Base-by-base conservation (phyloP, 75 land plant species). In the Cunninghamia lanceolata region DNA sequence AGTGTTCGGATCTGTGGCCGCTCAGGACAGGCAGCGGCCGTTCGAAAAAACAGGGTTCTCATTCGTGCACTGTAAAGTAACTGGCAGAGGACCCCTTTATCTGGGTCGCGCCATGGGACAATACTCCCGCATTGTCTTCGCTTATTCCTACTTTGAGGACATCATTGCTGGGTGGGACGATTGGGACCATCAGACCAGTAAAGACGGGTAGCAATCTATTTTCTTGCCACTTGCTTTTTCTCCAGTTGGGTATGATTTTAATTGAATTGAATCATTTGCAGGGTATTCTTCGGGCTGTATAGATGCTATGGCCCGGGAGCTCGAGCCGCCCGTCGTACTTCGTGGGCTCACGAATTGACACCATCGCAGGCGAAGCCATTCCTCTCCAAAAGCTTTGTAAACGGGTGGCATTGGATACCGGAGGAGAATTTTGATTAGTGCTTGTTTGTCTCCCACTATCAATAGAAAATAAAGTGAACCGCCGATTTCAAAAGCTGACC, bases 221-320 rank as follows among this genome's bases (percentile, higher is more conserved):
- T 50, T 50, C 16, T 50, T 50, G 16, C 53, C 53, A 50, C 2
- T 50, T 50, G 2, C 53, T 50, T 50, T 50, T 50, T 13, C 53
- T 50, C 15, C 53, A 50, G 2, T 50, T 50, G 53, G 53, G 16
- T 50, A 14, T 50, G 53, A 13, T 3, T 34, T 2, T 73, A 34
- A 30, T 34, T 32, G 1, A 2, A 34, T 73, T 32, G 8, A 73
- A 11, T 45, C 14, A n/a, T 32, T 80, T 80, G 84, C 85, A 90
- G 92, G 68, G 92, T 87, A 2, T 89, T 82, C 38, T 91, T 87
- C 81, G 92, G 92, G 19, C 86, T 87, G 28, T 91, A 90, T 35
- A 84, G 87, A 35, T 91, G 92, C 84, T 47, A 73, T 66, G 92
- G 92, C 9, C 92, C 92, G 0, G 91, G 92, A 17, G 91, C 92